Conservation (phyloP, 805 yeast species). For the Debaryomyces castellii region DNA sequence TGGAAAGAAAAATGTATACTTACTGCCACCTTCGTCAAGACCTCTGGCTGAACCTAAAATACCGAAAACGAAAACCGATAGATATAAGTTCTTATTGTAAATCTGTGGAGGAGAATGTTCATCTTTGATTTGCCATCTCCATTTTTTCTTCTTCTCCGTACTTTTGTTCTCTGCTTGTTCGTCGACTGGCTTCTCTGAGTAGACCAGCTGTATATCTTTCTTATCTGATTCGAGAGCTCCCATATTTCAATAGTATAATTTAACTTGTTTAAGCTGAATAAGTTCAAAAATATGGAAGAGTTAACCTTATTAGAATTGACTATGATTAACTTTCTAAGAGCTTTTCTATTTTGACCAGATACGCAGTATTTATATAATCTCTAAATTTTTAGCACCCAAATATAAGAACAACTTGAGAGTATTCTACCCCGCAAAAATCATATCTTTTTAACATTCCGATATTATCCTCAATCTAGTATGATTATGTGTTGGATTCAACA, state of each 20-base stretch:
- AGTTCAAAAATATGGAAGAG: no score
- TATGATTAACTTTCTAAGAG: no score
- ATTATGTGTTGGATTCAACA: neutral
- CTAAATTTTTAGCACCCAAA: neutral
- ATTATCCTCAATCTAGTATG: neutral
- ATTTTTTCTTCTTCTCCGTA: neutral
- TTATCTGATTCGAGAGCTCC: neutral
- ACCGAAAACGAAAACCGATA: constrained; percentile 51
- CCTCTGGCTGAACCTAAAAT: constrained; percentile 58
- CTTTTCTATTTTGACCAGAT: no score
- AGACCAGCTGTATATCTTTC: neutral
- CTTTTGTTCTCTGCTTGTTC: neutral
- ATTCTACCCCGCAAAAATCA: neutral
- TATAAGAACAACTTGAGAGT: neutral
- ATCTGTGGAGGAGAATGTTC: constrained; percentile 44
- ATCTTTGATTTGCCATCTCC: constrained; percentile 12
- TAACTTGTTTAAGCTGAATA: neutral
- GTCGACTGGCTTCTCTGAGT: neutral
- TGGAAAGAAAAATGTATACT: no score
- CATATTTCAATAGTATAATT: no score
- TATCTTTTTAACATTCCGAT: neutral
- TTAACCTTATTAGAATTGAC: no score
- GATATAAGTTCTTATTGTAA: constrained; percentile 45
- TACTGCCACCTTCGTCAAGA: constrained; percentile 51
- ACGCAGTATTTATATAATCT: no score